phyloP scores from a whole-genome alignment of 345 rosid species.

The Turritis glabra region DNA sequence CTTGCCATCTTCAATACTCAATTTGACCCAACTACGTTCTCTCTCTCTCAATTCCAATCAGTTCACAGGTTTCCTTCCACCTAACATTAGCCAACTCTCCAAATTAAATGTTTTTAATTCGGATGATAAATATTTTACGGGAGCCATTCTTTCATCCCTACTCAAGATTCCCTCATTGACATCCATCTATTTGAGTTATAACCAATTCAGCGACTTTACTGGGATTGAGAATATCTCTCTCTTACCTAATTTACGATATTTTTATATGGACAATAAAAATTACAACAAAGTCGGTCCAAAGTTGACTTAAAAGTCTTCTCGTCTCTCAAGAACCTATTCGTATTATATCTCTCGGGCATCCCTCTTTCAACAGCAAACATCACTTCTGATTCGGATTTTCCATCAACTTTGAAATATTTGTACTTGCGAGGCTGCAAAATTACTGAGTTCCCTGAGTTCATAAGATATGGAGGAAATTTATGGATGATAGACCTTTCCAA shows the following conservation, averaged over 20 bases:
- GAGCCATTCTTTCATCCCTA: neutral
- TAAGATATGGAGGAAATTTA: neutral
- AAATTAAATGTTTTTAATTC: fast-evolving
- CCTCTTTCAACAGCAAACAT: neutral
- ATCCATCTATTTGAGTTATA: fast-evolving
- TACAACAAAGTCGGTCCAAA: neutral
- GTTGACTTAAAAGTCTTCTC: neutral
- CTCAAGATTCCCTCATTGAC: neutral
- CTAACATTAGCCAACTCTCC: neutral
- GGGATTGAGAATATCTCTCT: neutral
- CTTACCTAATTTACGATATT: neutral
- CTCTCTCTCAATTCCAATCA: neutral
- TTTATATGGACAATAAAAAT: neutral
- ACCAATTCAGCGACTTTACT: neutral
- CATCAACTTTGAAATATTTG: fast-evolving
- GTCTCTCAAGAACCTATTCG: neutral
- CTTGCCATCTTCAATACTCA: neutral
- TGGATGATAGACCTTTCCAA: fast-evolving
- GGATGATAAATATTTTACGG: neutral
- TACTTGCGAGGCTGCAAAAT: neutral
- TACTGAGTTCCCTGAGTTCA: neutral
- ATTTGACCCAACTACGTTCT: neutral
- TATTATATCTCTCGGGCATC: neutral
- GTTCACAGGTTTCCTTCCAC: slow-evolving; percentile 1
- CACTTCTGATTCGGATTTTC: neutral